Evolutionary conservation across 805 yeast genomes (phyloP), one percentile per base, ranked within the genome.

Genomic region (Clavispora vitiphila): DNA sequence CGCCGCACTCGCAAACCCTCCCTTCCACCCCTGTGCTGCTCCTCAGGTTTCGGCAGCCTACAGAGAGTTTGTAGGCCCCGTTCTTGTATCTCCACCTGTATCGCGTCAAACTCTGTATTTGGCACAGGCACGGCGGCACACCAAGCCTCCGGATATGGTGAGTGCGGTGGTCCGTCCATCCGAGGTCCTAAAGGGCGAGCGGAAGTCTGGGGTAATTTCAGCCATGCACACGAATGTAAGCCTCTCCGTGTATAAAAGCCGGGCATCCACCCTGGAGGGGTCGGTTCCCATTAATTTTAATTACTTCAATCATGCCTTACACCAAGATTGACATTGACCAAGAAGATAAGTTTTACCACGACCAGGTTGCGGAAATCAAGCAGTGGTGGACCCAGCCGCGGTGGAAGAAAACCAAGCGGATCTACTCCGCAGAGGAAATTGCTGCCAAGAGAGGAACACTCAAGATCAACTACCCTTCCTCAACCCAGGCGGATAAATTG

Each of bases 351-450:
- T 70, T 66, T 56, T 85, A 71, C 76, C 79, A 81, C 57, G 63
- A 71, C 35, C 89, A 88, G 60, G 83, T 87, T 44, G 72, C 75
- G 27, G 86, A 80, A 30, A 81, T 91, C 58, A 78, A 83, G 50
- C 59, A 79, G 58, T 91, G 98, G 98, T 91, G 98, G 98, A 58
- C 85, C 8, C 77, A 83, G 60, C 95, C 96, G 49, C 85, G 98
- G 64, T 91, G 96, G 96, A 70, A 65, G 43, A 78, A 82, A 56
- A 86, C 95, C 54, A 87, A 83, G 69, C 82, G 99, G 61, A 83
- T 83, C 59, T 91, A 91, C 71, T 64, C 86, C 34, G 84, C 97
- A 25, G 87, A 82, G 61, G 95, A 88, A 55, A 87, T 91, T 60
- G 97, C 91, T 34, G 71, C 76, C 52, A 87, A 90, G 77, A 84